A percentile compares a stretch with the other conserved stretches of the same genome.
phyloP scores from a whole-genome alignment of 2,329 filamentous ascomycete genomes.

The Pochonia chlamydosporia region DNA sequence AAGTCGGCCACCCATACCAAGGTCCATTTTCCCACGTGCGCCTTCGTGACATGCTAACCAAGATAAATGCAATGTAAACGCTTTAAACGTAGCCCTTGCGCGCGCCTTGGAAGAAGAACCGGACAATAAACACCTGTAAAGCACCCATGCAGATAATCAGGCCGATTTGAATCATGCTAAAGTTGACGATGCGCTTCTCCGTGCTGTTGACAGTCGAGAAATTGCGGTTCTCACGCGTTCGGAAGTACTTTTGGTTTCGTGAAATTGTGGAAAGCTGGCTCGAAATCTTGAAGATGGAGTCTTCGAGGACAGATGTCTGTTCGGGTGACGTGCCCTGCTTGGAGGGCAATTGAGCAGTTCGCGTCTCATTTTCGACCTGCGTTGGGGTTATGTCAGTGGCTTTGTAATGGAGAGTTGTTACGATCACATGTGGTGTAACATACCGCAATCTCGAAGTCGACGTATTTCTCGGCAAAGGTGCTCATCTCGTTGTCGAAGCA shows the following conservation, averaged over 20 bases:
- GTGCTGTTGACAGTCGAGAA: slow-evolving; percentile 97
- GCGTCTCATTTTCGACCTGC: slow-evolving; percentile 85
- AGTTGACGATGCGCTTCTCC: slow-evolving; percentile 93
- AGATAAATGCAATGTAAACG: slow-evolving; percentile 5
- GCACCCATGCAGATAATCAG: slow-evolving; percentile 95
- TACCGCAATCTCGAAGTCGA: slow-evolving; percentile 92
- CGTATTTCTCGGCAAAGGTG: slow-evolving; percentile 93
- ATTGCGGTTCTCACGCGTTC: slow-evolving; percentile 96
- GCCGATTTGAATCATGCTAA: slow-evolving; percentile 85
- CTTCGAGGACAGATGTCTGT: slow-evolving; percentile 82
- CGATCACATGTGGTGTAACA: slow-evolving; percentile 4
- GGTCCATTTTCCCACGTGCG: slow-evolving; percentile 18
- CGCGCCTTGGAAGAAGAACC: slow-evolving; percentile 94
- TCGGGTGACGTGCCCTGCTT: slow-evolving; percentile 86
- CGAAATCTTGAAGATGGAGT: slow-evolving; percentile 92
- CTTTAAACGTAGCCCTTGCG: slow-evolving; percentile 64
- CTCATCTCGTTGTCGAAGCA: slow-evolving; percentile 99
- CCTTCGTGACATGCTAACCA: slow-evolving; percentile 22
- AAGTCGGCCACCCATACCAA: slow-evolving; percentile 18
- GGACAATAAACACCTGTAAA: slow-evolving; percentile 92
- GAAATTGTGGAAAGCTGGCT: slow-evolving; percentile 90
- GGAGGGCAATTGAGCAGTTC: slow-evolving; percentile 68
- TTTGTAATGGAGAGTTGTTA: not conserved
- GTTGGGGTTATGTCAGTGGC: not conserved
- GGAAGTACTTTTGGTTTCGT: slow-evolving; percentile 98